Base-by-base conservation (phyloP, 805 yeast genomes). In the Kurtzmaniella fragi region DNA sequence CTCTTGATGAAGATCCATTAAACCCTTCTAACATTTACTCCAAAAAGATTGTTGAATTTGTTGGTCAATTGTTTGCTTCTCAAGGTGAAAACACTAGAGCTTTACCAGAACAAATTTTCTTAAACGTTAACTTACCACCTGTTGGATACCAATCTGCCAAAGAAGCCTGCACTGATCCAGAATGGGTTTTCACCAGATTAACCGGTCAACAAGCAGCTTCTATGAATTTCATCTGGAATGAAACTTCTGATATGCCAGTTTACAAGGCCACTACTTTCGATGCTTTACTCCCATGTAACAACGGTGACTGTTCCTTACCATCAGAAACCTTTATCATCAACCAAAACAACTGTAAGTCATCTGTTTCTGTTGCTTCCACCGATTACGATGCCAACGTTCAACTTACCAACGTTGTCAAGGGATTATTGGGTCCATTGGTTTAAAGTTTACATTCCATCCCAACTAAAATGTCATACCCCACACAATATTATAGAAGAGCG, bases 51-150 rank as follows among this genome's bases (percentile, higher is more conserved):
- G 64, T 62, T 25, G 61, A 69, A 35, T 48, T 75, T 14, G 67
- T 71, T 30, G 47, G 64, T 39, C 48, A 57, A 16, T 35, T 75
- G 27, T 67, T 73, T 42, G 52, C 45, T 2, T 40, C 53, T 28
- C 68, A 64, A 47, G 75, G 71, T 47, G 58, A 56, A 10, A 61
- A 61, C 44, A 45, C 43, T 27, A 55, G 62, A 44, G 52, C 61
- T 20, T 58, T 75, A 42, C 79, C 79, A 36, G 40, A 57, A 31
- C 66, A 67, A 32, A 62, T 59, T 38, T 78, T 77, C 47, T 42
- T 73, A 40, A 72, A 69, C 50, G 77, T 74, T 40, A 74, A 75
- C 56, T 60, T 64, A 50, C 79, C 80, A 37, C 35, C 39, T 11
- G 78, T 73, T 20, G 71, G 73, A 17, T 50, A 56, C 46, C 49